Percentiles rank a stretch among this genome's conserved stretches.
These are phyloP conservation scores for Salix arbutifolia DNA, from an alignment of 345 rosid genomes.

Conservation along the genomic window DNA sequence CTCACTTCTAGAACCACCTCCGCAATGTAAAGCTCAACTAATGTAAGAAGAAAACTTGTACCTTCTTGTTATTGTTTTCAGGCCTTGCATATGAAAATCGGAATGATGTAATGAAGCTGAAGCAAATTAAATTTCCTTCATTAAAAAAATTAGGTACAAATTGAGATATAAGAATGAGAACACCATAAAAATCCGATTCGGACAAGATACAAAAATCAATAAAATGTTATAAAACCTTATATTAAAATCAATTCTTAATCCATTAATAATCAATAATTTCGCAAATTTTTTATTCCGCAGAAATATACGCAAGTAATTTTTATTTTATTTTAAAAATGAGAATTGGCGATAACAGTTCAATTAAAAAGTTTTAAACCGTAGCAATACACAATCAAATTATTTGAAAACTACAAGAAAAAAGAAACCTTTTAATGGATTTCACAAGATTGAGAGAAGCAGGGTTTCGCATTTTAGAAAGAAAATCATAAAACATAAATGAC, in stretches of 20 bases:
- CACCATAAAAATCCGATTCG: not conserved
- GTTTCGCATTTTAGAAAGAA: conserved; percentile 53
- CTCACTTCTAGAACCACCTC: too few relatives aligned
- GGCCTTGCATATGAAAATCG: conserved; percentile 44
- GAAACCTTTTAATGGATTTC: conserved; percentile 66
- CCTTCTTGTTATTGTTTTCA: conserved; percentile 48
- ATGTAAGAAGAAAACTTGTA: conserved; percentile 18
- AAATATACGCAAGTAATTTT: too few relatives aligned
- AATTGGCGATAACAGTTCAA: too few relatives aligned
- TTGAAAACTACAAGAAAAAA: not conserved
- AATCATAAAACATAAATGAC: conserved; percentile 38
- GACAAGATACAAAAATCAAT: not conserved
- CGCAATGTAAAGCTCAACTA: too few relatives aligned
- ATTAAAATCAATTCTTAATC: not conserved
- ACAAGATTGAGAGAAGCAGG: conserved; percentile 57
- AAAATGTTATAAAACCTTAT: too few relatives aligned
- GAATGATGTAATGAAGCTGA: conserved; percentile 59
- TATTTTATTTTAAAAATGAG: too few relatives aligned
- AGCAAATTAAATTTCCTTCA: conserved; percentile 2
- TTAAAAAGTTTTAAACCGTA: too few relatives aligned
- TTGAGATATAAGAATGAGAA: not conserved
- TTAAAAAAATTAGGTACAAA: not conserved
- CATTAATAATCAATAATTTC: not conserved
- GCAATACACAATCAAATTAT: not conserved
- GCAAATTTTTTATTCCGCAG: not conserved